Conservation (phyloP, 106 monocot species). For the Dioscorea alata region DNA sequence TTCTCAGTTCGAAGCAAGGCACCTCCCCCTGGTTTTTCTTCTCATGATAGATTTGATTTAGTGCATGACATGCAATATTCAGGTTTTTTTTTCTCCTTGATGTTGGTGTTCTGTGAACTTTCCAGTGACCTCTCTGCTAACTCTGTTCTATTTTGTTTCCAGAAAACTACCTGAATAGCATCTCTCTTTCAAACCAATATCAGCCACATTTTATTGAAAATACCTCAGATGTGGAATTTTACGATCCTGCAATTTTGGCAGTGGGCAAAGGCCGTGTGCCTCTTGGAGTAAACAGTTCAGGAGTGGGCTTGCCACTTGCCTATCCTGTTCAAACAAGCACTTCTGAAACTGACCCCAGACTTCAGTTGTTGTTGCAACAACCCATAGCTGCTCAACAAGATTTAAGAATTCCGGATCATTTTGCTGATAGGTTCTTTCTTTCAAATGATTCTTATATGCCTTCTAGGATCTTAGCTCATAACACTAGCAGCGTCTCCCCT, state of each 20-base stretch:
- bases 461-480: conserved; percentile 38
- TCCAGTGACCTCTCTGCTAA: neutral
- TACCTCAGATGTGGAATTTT: conserved; percentile 64
- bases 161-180: conserved; percentile 33
- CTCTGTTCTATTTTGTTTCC: conserved; percentile 1
- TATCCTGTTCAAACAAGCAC: conserved; percentile 36
- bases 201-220: conserved; percentile 36
- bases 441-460: conserved; percentile 48
- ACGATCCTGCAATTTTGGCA: conserved; percentile 93
- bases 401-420: conserved; percentile 27
- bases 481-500: conserved; percentile 26
- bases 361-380: conserved; percentile 62
- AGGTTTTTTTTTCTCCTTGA: conserved; percentile 27
- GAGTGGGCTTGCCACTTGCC: conserved; percentile 24
- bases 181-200: conserved; percentile 32
- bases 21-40: conserved; percentile 71
- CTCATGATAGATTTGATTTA: conserved; percentile 43
- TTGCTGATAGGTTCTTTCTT: conserved; percentile 38
- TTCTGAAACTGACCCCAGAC: conserved; percentile 48
- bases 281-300: conserved; percentile 36
- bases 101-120: no score
- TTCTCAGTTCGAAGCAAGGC: conserved; percentile 71
- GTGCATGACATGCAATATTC: conserved; percentile 25
- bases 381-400: conserved; percentile 36
- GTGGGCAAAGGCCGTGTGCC: conserved; percentile 71